A percentile compares a stretch with the other conserved stretches of the same genome.
These are phyloP conservation scores for Crithidia thermophila DNA, from an alignment of 208 protist genomes.

Conservation along the genomic window DNA sequence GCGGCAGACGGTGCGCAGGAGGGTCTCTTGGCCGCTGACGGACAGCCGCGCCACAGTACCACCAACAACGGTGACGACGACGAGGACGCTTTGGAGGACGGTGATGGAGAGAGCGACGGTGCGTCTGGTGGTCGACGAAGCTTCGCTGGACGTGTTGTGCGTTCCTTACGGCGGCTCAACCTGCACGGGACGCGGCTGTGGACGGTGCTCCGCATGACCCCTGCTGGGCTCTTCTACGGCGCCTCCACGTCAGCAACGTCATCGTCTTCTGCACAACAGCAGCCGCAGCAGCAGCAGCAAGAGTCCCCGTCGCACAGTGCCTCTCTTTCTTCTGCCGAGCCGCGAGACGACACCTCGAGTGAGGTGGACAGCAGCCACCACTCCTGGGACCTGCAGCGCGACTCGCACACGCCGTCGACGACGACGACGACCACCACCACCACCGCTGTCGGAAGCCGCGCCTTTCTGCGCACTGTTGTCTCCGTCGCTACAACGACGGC, in stretches of 20 bases:
- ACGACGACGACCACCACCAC: neutral
- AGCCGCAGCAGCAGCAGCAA: neutral
- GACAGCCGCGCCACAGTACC: neutral
- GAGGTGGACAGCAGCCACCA: neutral
- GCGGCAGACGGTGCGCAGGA: neutral
- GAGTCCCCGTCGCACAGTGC: neutral
- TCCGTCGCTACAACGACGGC: constrained; percentile 1
- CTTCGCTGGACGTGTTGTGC: neutral
- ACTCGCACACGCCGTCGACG: neutral
- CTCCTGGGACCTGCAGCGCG: neutral
- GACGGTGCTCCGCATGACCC: neutral
- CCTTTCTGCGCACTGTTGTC: neutral
- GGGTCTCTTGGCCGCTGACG: neutral
- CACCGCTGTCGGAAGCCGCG: neutral
- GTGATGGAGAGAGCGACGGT: neutral
- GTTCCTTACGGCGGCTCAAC: constrained; percentile 4
- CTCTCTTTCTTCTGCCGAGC: neutral
- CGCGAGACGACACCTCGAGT: neutral
- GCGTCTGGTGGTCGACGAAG: neutral
- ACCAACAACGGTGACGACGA: neutral
- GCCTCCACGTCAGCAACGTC: neutral
- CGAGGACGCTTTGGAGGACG: neutral
- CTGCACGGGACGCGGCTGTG: constrained; percentile 10
- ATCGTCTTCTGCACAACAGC: neutral
- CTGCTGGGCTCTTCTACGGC: neutral